Conservation (phyloP, 768 basidiomycete genomes). For the Suillus tomentosus region DNA sequence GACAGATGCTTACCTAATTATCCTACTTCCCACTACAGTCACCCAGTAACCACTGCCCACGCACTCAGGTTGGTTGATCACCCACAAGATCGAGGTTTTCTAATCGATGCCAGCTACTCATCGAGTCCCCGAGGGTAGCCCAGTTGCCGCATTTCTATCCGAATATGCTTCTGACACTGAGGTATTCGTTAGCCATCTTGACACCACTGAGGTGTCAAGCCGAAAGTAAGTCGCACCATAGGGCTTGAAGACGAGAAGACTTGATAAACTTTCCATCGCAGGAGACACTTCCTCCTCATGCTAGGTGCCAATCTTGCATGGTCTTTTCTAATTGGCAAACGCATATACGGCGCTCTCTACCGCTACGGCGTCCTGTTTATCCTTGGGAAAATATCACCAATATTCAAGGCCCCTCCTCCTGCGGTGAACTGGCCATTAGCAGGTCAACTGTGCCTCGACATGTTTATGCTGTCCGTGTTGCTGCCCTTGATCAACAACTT, state of each 20-base stretch:
- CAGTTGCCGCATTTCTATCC: slow-evolving; percentile 24
- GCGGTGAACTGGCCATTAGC: slow-evolving; percentile 20
- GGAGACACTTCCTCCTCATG: slow-evolving; percentile 30
- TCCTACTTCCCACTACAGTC: slow-evolving; percentile 5
- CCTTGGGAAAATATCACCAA: slow-evolving; percentile 24
- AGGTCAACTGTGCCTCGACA: slow-evolving; percentile 27
- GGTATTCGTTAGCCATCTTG: slow-evolving; percentile 33
- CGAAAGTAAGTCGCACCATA: slow-evolving; percentile 26
- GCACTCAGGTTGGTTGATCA: background rate
- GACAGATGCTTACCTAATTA: slow-evolving; percentile 10
- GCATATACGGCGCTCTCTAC: slow-evolving; percentile 24
- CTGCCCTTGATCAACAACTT: slow-evolving; percentile 29
- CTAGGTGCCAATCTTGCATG: slow-evolving; percentile 29
- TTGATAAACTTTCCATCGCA: slow-evolving; percentile 6
- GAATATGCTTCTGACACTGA: slow-evolving; percentile 23
- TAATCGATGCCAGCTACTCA: slow-evolving; percentile 27
- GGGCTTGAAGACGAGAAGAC: background rate
- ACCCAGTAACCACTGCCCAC: background rate
- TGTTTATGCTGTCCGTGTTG: slow-evolving; percentile 29
- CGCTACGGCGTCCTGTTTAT: slow-evolving; percentile 32
- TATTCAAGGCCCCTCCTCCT: slow-evolving; percentile 19
- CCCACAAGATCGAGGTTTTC: slow-evolving; percentile 1
- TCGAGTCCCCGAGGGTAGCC: slow-evolving; percentile 29
- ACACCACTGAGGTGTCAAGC: slow-evolving; percentile 20
- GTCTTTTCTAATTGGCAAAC: slow-evolving; percentile 27